Evolutionary conservation across 305 asterid species (phyloP).

Genomic region (Fraxinus sp.): DNA sequence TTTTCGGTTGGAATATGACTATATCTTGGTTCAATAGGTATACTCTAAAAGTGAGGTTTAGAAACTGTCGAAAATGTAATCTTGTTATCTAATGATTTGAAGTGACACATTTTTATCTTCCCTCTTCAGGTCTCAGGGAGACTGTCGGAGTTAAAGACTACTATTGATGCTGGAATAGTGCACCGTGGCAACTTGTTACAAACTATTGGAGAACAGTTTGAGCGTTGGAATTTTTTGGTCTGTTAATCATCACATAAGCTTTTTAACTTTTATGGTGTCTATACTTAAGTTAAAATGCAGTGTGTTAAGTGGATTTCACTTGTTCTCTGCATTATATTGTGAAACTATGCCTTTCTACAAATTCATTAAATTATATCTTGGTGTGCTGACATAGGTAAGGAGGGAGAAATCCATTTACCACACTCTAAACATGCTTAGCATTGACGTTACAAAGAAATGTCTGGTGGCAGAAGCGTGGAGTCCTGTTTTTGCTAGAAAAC

Average conservation of each 20-base stretch:
- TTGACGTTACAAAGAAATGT: conserved; percentile 91
- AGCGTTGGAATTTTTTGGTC: conserved; percentile 89
- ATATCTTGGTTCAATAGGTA: not conserved
- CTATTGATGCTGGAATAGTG: conserved; percentile 86
- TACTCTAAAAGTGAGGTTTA: not conserved
- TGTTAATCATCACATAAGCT: conserved; percentile 15
- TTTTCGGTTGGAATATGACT: not conserved
- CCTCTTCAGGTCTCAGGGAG: conserved; percentile 75
- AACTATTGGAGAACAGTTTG: conserved; percentile 74
- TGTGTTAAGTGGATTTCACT: conserved; percentile 2
- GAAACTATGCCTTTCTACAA: conserved; percentile 10
- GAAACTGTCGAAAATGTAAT: not conserved
- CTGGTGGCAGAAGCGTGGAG: conserved; percentile 99
- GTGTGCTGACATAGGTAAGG: conserved; percentile 60
- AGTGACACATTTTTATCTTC: conserved; percentile 11
- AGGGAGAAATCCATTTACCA: conserved; percentile 94
- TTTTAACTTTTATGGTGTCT: not conserved
- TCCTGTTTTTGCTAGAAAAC: conserved; percentile 84
- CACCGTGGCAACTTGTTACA: conserved; percentile 84
- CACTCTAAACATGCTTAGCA: conserved; percentile 92
- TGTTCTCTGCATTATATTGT: not conserved
- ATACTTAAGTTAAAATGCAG: not conserved
- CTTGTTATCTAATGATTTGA: not conserved
- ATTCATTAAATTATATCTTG: conserved; percentile 24
- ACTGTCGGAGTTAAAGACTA: conserved; percentile 82